Base-by-base conservation (phyloP, 805 yeast genomes). In the Candida andamanensis region DNA sequence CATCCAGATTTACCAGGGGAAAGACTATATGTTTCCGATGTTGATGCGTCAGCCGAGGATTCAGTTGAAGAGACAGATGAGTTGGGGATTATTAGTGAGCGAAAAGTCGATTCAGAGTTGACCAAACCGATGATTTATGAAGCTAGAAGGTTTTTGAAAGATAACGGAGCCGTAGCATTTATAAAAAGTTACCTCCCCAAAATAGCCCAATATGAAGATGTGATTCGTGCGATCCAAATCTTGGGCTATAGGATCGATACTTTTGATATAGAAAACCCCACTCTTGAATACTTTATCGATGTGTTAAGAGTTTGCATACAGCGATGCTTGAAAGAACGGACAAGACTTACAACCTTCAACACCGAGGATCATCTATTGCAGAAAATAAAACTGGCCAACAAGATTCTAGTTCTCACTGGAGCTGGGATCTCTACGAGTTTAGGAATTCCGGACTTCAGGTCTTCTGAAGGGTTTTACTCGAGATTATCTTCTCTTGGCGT, bases 401-500 rank as follows among this genome's bases (percentile, higher is more conserved):
- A 51, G 26, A 60, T 65, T 17, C 29, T 65, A 39, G 65, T 65
- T 9, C 56, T 65, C 18, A 63, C 72, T 0, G 72, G 72, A 6
- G 72, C 72, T 5, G 72, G 72, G 2, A 63, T 65, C 7, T 62
- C 69, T 18, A 65, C 72, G 16, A 57, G 65, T 34, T 47, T 65
- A 21, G 70, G 70, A 2, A 64, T 65, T 17, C 72, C 72, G 9
- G 72, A 65, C 41, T 65, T 65, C 45, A 41, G 71, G 24, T 62
- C 69, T 7, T 57, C 64, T 10, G 63, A 77, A 38, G 95, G 95
- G 2, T 66, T 87, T 29, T 85, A 87, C 50, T 45, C 63, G n/a
- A 50, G 50, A 32, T 49, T 65, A 29, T 72, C 74, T 34, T 73
- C 74, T 10, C 44, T 64, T 29, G 70, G 69, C 1, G 52, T 65